phyloP scores from a whole-genome alignment of 2,329 filamentous ascomycete genomes.

The Penicillium aurantiogriseum region DNA sequence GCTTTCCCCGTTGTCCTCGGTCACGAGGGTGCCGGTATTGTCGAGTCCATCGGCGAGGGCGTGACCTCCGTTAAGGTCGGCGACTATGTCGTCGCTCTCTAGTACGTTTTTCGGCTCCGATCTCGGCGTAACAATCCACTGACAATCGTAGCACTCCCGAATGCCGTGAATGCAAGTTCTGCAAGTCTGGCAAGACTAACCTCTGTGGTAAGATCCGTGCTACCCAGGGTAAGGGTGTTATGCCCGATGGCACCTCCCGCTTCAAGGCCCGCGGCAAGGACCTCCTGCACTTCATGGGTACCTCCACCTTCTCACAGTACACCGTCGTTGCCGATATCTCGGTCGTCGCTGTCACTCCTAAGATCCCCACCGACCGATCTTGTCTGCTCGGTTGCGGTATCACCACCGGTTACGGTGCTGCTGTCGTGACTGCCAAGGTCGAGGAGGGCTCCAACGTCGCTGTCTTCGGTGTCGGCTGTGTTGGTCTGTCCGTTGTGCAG shows the following conservation, averaged over 20 bases:
- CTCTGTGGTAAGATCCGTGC: constrained; percentile 98
- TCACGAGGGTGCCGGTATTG: constrained; percentile 87
- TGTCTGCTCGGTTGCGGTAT: constrained; percentile 97
- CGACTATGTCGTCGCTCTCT: constrained; percentile 86
- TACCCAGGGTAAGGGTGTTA: constrained; percentile 91
- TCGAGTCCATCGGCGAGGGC: constrained; percentile 90
- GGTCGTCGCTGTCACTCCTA: constrained; percentile 84
- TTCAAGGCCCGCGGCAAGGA: constrained; percentile 95
- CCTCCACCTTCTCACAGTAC: constrained; percentile 97
- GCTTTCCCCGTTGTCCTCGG: constrained; percentile 86
- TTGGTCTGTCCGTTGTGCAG: constrained; percentile 92
- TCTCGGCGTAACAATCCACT: background rate
- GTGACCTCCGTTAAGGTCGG: constrained; percentile 92
- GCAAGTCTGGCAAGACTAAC: constrained; percentile 98
- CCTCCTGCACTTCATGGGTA: constrained; percentile 98
- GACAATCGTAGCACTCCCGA: constrained; percentile 74
- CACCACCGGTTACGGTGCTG: constrained; percentile 96
- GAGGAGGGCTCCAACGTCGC: constrained; percentile 88
- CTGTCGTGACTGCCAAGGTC: constrained; percentile 86
- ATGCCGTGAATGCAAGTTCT: constrained; percentile 98
- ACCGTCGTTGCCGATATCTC: constrained; percentile 98
- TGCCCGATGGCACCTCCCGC: constrained; percentile 94
- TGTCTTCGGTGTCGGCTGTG: constrained; percentile 92
- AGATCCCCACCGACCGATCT: constrained; percentile 92
- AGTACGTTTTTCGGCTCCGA: constrained; percentile 54